Base-by-base conservation (phyloP, 2,329 filamentous ascomycete species). In the Aureobasidium sp. region DNA sequence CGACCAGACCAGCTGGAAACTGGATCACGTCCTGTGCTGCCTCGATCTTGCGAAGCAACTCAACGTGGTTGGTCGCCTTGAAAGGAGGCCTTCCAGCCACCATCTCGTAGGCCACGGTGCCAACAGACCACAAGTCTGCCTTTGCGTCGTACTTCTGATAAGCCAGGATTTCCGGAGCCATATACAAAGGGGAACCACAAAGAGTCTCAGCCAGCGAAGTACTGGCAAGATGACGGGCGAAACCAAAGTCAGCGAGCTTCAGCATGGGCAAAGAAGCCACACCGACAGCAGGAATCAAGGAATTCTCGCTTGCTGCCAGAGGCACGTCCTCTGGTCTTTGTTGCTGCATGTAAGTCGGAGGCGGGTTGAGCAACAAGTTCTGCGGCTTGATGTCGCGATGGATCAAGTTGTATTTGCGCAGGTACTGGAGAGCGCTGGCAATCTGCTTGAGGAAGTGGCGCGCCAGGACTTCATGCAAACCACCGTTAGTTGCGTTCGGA, bases 191-290 rank as follows among this genome's bases (percentile, higher is more conserved):
- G 13, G 94, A 97, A 21, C 94, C 94, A 74, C 94, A 99, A 0
- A 99, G 84, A 0, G 94, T 99, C 73, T 99, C 94, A 11, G 94
- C 94, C 65, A 99, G 82, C 5, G 92, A 93, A 0, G 93, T 96
- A 8, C 90, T 86, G 2, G 94, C 93, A 53, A 99, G 78, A 61
- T 95, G 91, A 61, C 94, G 86, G 61, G 94, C 94, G 72, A 99
- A 99, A n/a, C 94, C 94, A 71, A 99, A 99, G 77, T 99, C 94
- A 62, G 94, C 94, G 68, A 99, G 87, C 77, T 99, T 99, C 63
- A 99, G 84, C 88, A 97, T 95, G 5, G 94, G 94, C 45, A 99
- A 77, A 21, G 91, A 94, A 59, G 85, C 81, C 34, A 99, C 78
- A 8, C 94, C 94, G 30, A 87, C 87, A 30, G 87, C 83, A 4